These are phyloP conservation scores for Pichia sp. DNA, from an alignment of 1,139 yeast species.

Conservation along the genomic window DNA sequence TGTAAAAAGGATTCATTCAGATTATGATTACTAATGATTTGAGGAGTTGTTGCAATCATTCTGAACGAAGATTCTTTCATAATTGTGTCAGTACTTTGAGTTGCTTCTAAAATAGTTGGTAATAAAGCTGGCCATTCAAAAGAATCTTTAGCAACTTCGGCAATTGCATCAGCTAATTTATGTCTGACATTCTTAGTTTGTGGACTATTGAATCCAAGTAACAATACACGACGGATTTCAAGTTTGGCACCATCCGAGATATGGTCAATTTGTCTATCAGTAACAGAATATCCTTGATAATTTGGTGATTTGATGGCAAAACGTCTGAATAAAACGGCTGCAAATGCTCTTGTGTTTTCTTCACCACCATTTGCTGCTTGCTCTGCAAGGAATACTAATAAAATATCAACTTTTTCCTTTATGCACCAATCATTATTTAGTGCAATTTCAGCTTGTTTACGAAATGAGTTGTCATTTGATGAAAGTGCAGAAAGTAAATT, in stretches of 20 bases:
- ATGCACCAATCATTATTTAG: constrained; percentile 72
- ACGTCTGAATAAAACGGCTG: constrained; percentile 86
- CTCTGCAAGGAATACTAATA: constrained; percentile 75
- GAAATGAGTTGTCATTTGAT: constrained; percentile 66
- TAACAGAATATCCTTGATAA: constrained; percentile 45
- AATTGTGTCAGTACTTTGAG: constrained; percentile 48
- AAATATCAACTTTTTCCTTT: constrained; percentile 54
- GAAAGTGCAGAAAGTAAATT: constrained; percentile 62
- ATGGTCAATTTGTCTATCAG: constrained; percentile 73
- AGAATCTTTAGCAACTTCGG: constrained; percentile 73
- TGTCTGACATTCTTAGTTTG: constrained; percentile 75
- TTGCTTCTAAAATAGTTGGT: constrained; percentile 65
- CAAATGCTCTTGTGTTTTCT: constrained; percentile 53
- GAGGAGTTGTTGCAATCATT: constrained; percentile 80
- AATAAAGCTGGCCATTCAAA: constrained; percentile 71
- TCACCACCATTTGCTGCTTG: constrained; percentile 59
- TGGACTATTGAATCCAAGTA: constrained; percentile 64
- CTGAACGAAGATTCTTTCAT: constrained; percentile 89
- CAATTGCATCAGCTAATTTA: constrained; percentile 87
- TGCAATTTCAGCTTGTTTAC: constrained; percentile 71
- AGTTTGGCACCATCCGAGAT: constrained; percentile 51
- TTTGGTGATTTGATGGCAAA: constrained; percentile 74
- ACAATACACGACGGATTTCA: constrained; percentile 59
- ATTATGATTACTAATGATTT: constrained; percentile 51
- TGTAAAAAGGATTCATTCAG: constrained; percentile 56